Percentiles rank a stretch among this genome's conserved stretches.
Conservation (phyloP, 179 eudicot species). For the Spergularia azorica region DNA sequence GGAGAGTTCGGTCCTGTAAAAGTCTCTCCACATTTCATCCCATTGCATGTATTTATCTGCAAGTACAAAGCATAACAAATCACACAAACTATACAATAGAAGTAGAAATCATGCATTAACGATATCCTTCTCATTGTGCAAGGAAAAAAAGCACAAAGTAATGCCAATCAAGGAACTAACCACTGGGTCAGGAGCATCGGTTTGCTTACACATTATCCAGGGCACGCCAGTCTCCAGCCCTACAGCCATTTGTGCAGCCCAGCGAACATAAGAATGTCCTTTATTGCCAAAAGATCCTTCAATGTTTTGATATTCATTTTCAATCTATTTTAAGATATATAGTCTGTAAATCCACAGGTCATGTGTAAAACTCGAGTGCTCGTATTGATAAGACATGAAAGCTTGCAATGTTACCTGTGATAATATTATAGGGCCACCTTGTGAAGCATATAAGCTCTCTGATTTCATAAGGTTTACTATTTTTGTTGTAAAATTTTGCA, state of each 20-base stretch:
- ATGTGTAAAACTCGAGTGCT: neutral
- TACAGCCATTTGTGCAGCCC: constrained; percentile 93
- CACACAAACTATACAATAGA: neutral
- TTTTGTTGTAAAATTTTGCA: constrained; percentile 83
- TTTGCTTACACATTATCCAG: constrained; percentile 97
- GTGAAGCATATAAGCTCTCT: constrained; percentile 76
- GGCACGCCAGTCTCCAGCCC: constrained; percentile 83
- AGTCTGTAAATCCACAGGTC: constrained; percentile 6
- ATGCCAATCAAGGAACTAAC: constrained; percentile 37
- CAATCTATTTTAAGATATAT: constrained; percentile 55
- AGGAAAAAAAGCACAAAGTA: neutral
- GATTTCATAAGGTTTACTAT: constrained; percentile 84
- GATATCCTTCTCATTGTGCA: neutral
- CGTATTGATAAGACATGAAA: neutral
- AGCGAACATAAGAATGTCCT: constrained; percentile 69
- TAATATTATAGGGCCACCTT: constrained; percentile 93
- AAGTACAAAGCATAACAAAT: constrained; percentile 12
- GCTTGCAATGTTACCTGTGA: constrained; percentile 56
- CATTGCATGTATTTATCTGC: constrained; percentile 96
- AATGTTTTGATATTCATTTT: constrained; percentile 84
- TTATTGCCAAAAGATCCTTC: constrained; percentile 49
- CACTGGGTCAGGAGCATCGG: constrained; percentile 96
- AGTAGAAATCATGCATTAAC: neutral
- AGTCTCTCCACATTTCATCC: constrained; percentile 81
- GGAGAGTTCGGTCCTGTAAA: constrained; percentile 87